A percentile compares a stretch with the other conserved stretches of the same genome.
phyloP scores from a whole-genome alignment of 1,284 basidiomycete genomes.

The Fomitopsis pinicola region DNA sequence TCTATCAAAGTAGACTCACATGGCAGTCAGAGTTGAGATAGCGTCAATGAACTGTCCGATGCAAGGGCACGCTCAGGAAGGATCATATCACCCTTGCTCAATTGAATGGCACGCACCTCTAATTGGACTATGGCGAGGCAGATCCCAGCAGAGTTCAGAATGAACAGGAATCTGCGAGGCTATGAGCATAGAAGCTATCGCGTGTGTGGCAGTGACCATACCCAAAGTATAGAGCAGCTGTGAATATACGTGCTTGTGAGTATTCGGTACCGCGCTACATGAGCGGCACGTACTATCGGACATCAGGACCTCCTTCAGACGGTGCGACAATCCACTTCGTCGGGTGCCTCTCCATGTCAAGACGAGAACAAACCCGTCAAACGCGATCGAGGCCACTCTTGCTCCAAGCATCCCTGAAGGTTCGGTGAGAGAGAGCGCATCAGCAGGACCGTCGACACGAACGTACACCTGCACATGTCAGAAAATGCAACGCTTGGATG shows the following conservation, averaged over 20 bases:
- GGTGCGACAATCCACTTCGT: background rate
- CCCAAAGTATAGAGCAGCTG: background rate
- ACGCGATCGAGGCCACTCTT: constrained; percentile 1
- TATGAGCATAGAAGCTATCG: too few species aligned
- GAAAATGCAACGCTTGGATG: background rate
- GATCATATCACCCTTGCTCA: too few species aligned
- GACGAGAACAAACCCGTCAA: background rate
- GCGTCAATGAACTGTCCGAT: background rate
- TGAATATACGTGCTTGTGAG: background rate
- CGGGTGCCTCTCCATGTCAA: background rate
- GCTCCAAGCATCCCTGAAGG: constrained; percentile 4
- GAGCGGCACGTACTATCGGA: background rate
- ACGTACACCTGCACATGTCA: background rate
- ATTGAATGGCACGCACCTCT: background rate
- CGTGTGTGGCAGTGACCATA: background rate
- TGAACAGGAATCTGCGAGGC: background rate
- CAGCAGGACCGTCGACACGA: too few species aligned
- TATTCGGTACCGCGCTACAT: too few species aligned
- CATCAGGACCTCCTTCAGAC: background rate
- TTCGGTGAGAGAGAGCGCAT: background rate
- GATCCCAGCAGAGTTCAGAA: background rate
- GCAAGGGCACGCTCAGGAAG: background rate
- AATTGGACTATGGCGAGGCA: background rate
- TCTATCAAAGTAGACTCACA: background rate
- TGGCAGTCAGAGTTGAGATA: background rate